Evolutionary conservation across 75 land plant species (phyloP).

Genomic region (Sequoiadendron giganteum): DNA sequence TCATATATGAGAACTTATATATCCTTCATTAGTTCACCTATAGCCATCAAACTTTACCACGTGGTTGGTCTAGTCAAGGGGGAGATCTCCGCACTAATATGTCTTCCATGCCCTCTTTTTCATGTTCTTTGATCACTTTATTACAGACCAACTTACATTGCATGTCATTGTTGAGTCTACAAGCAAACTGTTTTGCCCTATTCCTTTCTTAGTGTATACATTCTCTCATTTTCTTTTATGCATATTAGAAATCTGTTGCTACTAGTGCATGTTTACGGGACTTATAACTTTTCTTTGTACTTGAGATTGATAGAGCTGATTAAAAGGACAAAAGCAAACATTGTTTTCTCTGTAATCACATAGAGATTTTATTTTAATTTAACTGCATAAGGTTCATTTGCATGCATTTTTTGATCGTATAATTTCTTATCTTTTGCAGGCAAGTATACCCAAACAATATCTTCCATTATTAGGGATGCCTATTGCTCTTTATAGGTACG

Average conservation of each 20-base stretch:
- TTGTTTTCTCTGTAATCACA: not conserved
- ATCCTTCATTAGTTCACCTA: not conserved
- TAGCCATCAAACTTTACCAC: not conserved
- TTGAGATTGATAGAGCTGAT: not conserved
- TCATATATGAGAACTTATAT: not conserved
- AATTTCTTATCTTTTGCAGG: constrained; percentile 39
- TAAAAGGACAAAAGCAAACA: constrained; percentile 10
- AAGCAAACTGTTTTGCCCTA: not conserved
- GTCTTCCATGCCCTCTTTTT: no score
- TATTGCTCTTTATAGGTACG: constrained; percentile 93
- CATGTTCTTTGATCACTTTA: not conserved
- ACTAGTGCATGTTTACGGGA: not conserved
- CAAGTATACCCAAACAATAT: constrained; percentile 97
- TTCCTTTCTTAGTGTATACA: not conserved
- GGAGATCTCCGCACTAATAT: no score
- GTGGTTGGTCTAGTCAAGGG: not conserved
- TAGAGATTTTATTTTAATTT: not conserved
- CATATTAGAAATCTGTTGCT: not conserved
- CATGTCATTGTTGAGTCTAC: not conserved
- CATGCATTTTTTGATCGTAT: not conserved
- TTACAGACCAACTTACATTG: not conserved
- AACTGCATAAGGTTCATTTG: not conserved
- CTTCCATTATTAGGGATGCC: constrained; percentile 92
- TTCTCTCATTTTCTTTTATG: not conserved
- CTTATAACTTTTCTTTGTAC: not conserved